A percentile compares a stretch with the other conserved stretches of the same genome.
Evolutionary conservation across 2,329 filamentous ascomycete species (phyloP).

Genomic region (Tympanopsis confertula): DNA sequence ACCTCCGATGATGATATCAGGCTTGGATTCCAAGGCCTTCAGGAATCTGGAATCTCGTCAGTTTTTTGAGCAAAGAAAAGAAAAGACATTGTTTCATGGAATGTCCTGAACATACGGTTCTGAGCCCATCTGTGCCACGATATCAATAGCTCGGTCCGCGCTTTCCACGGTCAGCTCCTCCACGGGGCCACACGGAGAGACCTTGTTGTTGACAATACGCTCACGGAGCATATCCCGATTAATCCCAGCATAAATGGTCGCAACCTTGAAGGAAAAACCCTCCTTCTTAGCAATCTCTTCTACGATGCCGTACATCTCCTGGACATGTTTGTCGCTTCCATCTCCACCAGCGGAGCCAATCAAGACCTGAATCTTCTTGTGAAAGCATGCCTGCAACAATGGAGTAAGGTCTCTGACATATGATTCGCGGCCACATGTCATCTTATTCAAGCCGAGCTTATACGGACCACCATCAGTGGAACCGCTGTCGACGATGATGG

Average conservation of each 20-base stretch:
- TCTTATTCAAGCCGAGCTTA: no score
- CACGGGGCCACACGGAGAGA: slow-evolving; percentile 4
- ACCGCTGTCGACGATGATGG: neutral
- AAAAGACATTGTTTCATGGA: slow-evolving; percentile 11
- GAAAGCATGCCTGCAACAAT: no score
- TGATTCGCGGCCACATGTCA: no score
- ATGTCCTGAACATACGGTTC: no score
- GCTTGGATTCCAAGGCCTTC: slow-evolving; percentile 23
- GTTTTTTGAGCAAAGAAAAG: slow-evolving; percentile 32
- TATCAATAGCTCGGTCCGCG: neutral
- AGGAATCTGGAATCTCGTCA: slow-evolving; percentile 26
- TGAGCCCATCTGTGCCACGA: neutral
- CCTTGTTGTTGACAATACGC: no score
- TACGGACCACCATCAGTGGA: neutral
- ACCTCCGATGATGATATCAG: slow-evolving; percentile 34
- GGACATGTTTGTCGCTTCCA: slow-evolving; percentile 30
- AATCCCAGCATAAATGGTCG: no score
- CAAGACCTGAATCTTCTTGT: no score
- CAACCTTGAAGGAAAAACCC: slow-evolving; percentile 13
- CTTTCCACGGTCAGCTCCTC: neutral
- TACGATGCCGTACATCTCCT: slow-evolving; percentile 25
- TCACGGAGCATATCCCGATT: no score
- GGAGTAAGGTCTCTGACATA: no score
- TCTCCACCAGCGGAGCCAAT: slow-evolving; percentile 34
- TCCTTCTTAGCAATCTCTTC: slow-evolving; percentile 16